Conservation (phyloP, 2,329 filamentous ascomycete genomes). For the Grosmannia clavigera region DNA sequence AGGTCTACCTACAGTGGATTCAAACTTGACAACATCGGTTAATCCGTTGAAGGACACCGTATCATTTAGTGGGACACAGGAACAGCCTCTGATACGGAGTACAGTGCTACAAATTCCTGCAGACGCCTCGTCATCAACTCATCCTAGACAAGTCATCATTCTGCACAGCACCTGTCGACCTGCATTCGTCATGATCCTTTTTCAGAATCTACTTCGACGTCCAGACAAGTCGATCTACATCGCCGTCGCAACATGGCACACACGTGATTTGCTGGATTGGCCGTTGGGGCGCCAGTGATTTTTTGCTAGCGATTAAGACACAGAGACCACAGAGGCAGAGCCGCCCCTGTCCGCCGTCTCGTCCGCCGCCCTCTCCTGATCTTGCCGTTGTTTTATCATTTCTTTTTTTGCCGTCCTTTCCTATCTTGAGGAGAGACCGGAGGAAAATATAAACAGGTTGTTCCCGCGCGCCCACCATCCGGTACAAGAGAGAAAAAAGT, state of each 20-base stretch:
- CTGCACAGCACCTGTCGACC: too few relatives aligned
- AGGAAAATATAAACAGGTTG: not conserved
- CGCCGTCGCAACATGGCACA: not conserved
- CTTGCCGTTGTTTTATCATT: slow-evolving; percentile 2
- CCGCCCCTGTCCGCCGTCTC: not conserved
- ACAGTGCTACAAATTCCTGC: too few relatives aligned
- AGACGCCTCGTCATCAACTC: too few relatives aligned
- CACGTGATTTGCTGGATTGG: not conserved
- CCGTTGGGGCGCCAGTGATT: not conserved
- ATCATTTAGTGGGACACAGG: too few relatives aligned
- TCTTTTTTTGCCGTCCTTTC: not conserved
- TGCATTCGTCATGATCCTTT: too few relatives aligned
- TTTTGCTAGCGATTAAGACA: not conserved
- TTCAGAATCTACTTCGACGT: too few relatives aligned
- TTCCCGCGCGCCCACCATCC: slow-evolving; percentile 2
- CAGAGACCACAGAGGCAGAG: not conserved
- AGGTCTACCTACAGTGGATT: too few relatives aligned
- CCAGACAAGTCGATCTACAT: too few relatives aligned
- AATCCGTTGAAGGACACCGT: too few relatives aligned
- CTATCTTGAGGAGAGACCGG: not conserved
- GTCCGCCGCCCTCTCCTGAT: not conserved
- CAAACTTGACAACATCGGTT: too few relatives aligned
- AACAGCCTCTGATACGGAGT: too few relatives aligned
- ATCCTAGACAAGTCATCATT: too few relatives aligned
- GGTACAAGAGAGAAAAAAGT: not conserved